A percentile compares a stretch with the other conserved stretches of the same genome.
phyloP scores from a whole-genome alignment of 2,329 filamentous ascomycete species.

The Anthostomella pinea region DNA sequence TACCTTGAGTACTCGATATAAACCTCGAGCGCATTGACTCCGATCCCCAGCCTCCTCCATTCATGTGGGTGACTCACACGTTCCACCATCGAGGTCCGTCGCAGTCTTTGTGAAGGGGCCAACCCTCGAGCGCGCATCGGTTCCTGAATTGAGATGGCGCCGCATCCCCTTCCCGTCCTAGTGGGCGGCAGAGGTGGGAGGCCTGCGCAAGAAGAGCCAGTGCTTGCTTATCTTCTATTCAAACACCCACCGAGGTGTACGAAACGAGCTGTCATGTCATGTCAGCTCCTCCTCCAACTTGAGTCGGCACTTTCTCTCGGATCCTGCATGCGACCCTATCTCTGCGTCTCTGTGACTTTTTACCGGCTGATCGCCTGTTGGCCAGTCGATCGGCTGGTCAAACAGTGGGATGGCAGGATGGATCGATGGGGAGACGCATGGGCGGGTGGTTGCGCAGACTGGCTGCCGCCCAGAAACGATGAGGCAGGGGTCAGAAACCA shows the following conservation, averaged over 20 bases:
- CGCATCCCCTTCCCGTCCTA: slow-evolving; percentile 8
- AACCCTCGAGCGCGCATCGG: slow-evolving; percentile 11
- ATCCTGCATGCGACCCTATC: too few species aligned
- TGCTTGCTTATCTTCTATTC: too few species aligned
- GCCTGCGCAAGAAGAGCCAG: too few species aligned
- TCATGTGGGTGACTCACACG: slow-evolving; percentile 26
- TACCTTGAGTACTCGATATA: background rate
- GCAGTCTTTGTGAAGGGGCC: slow-evolving; percentile 4
- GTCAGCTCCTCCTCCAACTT: too few species aligned
- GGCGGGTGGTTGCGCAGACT: too few species aligned
- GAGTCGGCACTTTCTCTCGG: too few species aligned
- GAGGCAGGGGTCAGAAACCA: slow-evolving; percentile 33
- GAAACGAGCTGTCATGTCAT: too few species aligned
- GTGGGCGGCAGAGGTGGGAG: slow-evolving; percentile 11
- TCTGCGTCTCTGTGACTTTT: too few species aligned
- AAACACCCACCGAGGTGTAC: too few species aligned
- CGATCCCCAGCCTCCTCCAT: slow-evolving; percentile 23
- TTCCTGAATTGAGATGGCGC: slow-evolving; percentile 19
- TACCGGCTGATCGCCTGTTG: too few species aligned
- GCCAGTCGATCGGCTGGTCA: slow-evolving; percentile 2
- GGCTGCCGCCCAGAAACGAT: slow-evolving; percentile 3
- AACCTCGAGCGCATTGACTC: background rate
- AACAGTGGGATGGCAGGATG: slow-evolving; percentile 3
- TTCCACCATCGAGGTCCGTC: too few species aligned
- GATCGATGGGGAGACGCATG: too few species aligned